Evolutionary conservation across 352 stramenopile species (phyloP).

Genomic region (Phytophthora sp.): DNA sequence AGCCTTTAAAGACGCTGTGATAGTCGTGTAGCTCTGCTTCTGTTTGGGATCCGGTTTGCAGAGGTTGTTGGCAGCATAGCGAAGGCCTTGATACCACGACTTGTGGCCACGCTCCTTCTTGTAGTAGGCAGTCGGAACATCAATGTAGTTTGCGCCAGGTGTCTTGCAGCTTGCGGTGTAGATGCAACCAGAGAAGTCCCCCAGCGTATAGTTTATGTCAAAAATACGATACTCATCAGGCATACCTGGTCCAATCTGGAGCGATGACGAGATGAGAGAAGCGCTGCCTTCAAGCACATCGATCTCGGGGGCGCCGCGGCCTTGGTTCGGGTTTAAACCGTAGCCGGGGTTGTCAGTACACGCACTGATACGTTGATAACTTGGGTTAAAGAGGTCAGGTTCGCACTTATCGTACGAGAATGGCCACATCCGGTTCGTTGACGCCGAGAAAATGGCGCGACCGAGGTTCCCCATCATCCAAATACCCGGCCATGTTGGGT

Average conservation of each 20-base stretch:
- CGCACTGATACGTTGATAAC: constrained; percentile 61
- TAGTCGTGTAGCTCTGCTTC: constrained; percentile 2
- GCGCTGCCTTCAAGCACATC: constrained; percentile 93
- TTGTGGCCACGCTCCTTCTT: constrained; percentile 45
- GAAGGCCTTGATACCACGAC: constrained; percentile 67
- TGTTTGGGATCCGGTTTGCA: constrained; percentile 10
- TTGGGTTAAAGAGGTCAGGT: constrained; percentile 36
- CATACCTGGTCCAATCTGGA: constrained; percentile 86
- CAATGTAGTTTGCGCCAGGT: constrained; percentile 46
- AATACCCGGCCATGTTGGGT: constrained; percentile 88
- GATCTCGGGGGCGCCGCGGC: constrained; percentile 93
- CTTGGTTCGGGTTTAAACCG: constrained; percentile 82
- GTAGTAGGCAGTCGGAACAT: constrained; percentile 51
- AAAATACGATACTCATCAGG: constrained; percentile 59
- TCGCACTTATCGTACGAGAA: constrained; percentile 93
- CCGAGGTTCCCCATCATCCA: constrained; percentile 95
- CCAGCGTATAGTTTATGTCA: constrained; percentile 34
- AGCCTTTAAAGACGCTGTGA: constrained; percentile 1
- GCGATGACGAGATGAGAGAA: constrained; percentile 83
- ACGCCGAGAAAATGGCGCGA: constrained; percentile 90
- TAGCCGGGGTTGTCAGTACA: constrained; percentile 91
- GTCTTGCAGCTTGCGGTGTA: constrained; percentile 50
- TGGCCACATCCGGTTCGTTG: constrained; percentile 93
- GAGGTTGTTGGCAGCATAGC: constrained; percentile 37
- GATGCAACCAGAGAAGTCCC: constrained; percentile 38